Percentiles rank a stretch among this genome's conserved stretches.
Conservation (phyloP, 257 asterid species). For the Nicotiana tomentosiformis region DNA sequence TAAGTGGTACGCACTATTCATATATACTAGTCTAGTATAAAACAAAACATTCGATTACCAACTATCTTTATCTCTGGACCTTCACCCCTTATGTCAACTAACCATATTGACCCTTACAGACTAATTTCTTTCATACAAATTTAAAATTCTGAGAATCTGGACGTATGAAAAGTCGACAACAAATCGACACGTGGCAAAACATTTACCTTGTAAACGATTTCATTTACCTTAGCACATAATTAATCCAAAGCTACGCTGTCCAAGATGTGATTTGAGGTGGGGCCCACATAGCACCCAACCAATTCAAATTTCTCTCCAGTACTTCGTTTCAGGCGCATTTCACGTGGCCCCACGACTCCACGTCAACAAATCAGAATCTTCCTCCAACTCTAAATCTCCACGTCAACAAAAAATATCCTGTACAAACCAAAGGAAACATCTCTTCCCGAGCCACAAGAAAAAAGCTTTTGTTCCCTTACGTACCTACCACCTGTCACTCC, state of each 20-base stretch:
- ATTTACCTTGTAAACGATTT: not conserved
- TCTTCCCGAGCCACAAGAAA: not conserved
- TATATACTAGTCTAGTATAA: no score
- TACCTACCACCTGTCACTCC: slow-evolving; percentile 35
- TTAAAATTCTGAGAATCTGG: not conserved
- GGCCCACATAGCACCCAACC: not conserved
- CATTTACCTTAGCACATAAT: not conserved
- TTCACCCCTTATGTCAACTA: no score
- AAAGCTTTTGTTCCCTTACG: not conserved
- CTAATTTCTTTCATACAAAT: no score
- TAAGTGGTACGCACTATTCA: no score
- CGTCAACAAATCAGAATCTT: slow-evolving; percentile 26
- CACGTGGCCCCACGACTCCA: slow-evolving; percentile 28
- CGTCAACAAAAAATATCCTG: slow-evolving; percentile 36
- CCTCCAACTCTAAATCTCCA: slow-evolving; percentile 12
- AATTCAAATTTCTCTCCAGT: not conserved
- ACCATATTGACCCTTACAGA: no score
- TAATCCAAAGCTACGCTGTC: not conserved
- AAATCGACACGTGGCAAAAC: not conserved
- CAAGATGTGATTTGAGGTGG: not conserved
- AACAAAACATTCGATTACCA: no score
- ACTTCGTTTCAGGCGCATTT: not conserved
- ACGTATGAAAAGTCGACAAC: not conserved
- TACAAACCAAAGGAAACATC: slow-evolving; percentile 26
- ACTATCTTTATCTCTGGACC: no score